phyloP scores from a whole-genome alignment of 805 yeast genomes.

The Candida chauliodis region DNA sequence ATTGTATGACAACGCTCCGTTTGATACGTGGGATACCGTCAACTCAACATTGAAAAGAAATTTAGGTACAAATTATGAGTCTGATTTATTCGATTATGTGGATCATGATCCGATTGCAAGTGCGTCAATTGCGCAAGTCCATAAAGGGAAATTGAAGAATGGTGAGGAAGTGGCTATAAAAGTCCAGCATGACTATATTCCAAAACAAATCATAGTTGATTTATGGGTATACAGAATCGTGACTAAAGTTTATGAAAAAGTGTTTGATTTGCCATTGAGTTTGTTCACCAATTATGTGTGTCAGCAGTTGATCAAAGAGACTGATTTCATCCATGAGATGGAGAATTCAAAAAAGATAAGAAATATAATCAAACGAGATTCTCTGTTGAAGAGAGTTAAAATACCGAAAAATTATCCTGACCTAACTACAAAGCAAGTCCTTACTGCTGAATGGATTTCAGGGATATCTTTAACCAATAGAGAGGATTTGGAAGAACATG shows the following conservation, averaged over 20 bases:
- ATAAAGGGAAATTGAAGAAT: slow-evolving; percentile 42
- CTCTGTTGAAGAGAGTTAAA: slow-evolving; percentile 42
- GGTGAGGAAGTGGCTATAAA: slow-evolving; percentile 62
- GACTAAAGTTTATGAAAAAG: slow-evolving; percentile 50
- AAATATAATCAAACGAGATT: slow-evolving; percentile 39
- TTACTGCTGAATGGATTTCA: slow-evolving; percentile 74
- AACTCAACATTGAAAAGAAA: slow-evolving; percentile 32
- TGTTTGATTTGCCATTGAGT: slow-evolving; percentile 63
- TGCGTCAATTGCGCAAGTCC: slow-evolving; percentile 75
- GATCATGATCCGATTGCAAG: slow-evolving; percentile 65
- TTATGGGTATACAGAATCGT: slow-evolving; percentile 52
- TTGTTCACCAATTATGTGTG: slow-evolving; percentile 56
- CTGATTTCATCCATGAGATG: slow-evolving; percentile 57
- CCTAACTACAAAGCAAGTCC: slow-evolving; percentile 45
- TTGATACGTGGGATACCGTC: slow-evolving; percentile 47
- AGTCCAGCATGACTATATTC: slow-evolving; percentile 62
- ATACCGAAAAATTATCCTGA: slow-evolving; percentile 53
- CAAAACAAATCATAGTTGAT: slow-evolving; percentile 59
- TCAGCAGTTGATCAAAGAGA: slow-evolving; percentile 55
- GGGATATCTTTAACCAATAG: slow-evolving; percentile 57
- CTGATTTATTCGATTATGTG: slow-evolving; percentile 37
- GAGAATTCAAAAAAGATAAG: slow-evolving; percentile 46
- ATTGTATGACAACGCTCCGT: slow-evolving; percentile 68
- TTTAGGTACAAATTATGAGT: slow-evolving; percentile 15
- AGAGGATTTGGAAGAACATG: slow-evolving; percentile 35